phyloP scores from a whole-genome alignment of 1,139 yeast species.

The Candida sp. region DNA sequence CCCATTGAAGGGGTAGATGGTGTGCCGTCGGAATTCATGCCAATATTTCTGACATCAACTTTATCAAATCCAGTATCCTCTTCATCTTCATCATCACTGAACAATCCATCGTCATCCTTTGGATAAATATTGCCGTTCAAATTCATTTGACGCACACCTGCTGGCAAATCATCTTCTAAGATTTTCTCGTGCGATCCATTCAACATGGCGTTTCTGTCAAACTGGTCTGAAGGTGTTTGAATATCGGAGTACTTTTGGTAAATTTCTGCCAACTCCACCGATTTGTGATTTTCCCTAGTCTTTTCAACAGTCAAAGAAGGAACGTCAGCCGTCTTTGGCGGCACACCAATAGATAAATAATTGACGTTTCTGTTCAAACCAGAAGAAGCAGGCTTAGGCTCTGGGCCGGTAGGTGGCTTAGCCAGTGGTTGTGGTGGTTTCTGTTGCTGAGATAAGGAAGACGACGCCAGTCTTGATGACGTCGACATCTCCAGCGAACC shows the following conservation, averaged over 20 bases:
- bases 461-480: constrained; percentile 6
- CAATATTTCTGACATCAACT: constrained; percentile 32
- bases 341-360: constrained; percentile 13
- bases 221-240: constrained; percentile 48
- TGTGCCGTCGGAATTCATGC: constrained; percentile 15
- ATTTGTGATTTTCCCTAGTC: constrained; percentile 26
- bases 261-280: constrained; percentile 48
- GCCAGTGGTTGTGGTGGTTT: background rate
- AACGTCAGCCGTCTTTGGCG: background rate
- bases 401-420: constrained; percentile 2
- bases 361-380: constrained; percentile 11
- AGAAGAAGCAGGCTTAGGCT: constrained; percentile 11
- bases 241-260: constrained; percentile 49
- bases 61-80: constrained; percentile 26
- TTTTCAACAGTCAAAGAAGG: background rate
- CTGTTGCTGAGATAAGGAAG: background rate
- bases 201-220: constrained; percentile 33
- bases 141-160: constrained; percentile 31
- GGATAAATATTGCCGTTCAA: constrained; percentile 39
- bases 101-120: constrained; percentile 39
- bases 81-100: constrained; percentile 30
- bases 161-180: constrained; percentile 40
- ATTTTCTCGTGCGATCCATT: constrained; percentile 42
- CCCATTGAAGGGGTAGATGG: constrained; percentile 10
- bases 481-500: constrained; percentile 2